These are phyloP conservation scores for Aspergillus piperis DNA, from an alignment of 2,329 filamentous ascomycete species.

Conservation along the genomic window DNA sequence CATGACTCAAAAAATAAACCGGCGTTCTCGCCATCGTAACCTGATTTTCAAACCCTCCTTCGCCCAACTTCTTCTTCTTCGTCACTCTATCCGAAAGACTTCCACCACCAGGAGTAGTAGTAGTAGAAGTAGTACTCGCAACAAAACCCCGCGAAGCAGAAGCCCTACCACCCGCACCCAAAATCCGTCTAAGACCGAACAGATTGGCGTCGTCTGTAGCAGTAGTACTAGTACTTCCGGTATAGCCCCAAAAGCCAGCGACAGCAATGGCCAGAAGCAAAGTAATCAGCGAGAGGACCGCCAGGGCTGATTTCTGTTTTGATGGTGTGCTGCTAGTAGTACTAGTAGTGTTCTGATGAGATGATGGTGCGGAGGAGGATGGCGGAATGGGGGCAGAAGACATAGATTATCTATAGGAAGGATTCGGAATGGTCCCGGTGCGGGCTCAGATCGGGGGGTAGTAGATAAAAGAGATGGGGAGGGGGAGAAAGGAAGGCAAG, in stretches of 20 bases:
- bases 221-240: neutral
- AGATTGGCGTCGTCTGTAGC: constrained; percentile 34
- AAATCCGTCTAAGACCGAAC: constrained; percentile 29
- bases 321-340: neutral
- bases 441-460: neutral
- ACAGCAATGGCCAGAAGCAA: neutral
- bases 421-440: neutral
- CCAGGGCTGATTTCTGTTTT: neutral
- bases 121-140: neutral
- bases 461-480: neutral
- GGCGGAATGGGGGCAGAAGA: neutral
- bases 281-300: neutral
- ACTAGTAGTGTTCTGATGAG: neutral
- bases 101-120: neutral
- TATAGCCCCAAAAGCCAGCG: neutral
- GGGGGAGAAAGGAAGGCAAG: neutral
- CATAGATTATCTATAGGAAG: neutral
- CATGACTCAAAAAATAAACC: constrained; percentile 56
- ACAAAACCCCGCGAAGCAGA: neutral
- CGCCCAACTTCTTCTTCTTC: neutral
- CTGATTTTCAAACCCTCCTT: constrained; percentile 18
- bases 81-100: neutral
- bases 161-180: constrained; percentile 8
- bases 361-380: neutral
- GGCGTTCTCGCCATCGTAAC: constrained; percentile 41